These are phyloP conservation scores for Talaromyces amestolkiae DNA, from an alignment of 2,329 filamentous ascomycete species.

Conservation along the genomic window DNA sequence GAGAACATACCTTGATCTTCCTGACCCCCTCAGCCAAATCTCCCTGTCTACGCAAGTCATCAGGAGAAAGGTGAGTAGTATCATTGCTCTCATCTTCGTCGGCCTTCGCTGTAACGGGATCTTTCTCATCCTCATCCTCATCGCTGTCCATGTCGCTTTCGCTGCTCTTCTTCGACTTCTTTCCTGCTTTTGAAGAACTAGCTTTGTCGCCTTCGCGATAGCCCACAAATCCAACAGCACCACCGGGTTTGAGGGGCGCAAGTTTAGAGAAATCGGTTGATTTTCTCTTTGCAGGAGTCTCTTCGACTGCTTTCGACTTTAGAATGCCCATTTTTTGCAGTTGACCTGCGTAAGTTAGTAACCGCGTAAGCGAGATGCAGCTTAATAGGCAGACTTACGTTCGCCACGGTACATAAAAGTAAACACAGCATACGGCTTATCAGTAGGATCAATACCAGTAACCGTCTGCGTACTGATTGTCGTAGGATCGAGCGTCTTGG, in stretches of 20 bases:
- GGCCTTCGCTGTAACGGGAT: constrained; percentile 60
- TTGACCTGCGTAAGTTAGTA: constrained; percentile 62
- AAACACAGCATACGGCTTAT: constrained; percentile 94
- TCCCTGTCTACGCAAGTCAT: constrained; percentile 59
- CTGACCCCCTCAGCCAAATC: constrained; percentile 63
- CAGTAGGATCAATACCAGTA: constrained; percentile 93
- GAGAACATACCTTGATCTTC: constrained; percentile 60
- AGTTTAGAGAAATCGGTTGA: constrained; percentile 84
- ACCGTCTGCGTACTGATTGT: constrained; percentile 98
- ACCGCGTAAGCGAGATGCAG: background rate
- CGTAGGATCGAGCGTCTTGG: constrained; percentile 92
- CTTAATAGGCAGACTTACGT: constrained; percentile 58
- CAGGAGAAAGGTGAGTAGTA: constrained; percentile 54
- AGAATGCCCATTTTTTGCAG: constrained; percentile 94
- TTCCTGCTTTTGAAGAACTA: constrained; percentile 56
- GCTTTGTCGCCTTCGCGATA: constrained; percentile 68
- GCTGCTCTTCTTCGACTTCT: constrained; percentile 56
- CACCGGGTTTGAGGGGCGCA: constrained; percentile 78
- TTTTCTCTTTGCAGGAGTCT: constrained; percentile 64
- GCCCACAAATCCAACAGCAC: constrained; percentile 83
- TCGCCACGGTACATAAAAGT: constrained; percentile 97
- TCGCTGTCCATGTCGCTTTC: constrained; percentile 73
- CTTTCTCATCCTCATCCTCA: constrained; percentile 58
- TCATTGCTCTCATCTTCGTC: constrained; percentile 56
- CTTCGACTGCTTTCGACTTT: constrained; percentile 58